A percentile compares a stretch with the other conserved stretches of the same genome.
phyloP scores from a whole-genome alignment of 495 filamentous ascomycete species.

The Lineolata rhizophorae region DNA sequence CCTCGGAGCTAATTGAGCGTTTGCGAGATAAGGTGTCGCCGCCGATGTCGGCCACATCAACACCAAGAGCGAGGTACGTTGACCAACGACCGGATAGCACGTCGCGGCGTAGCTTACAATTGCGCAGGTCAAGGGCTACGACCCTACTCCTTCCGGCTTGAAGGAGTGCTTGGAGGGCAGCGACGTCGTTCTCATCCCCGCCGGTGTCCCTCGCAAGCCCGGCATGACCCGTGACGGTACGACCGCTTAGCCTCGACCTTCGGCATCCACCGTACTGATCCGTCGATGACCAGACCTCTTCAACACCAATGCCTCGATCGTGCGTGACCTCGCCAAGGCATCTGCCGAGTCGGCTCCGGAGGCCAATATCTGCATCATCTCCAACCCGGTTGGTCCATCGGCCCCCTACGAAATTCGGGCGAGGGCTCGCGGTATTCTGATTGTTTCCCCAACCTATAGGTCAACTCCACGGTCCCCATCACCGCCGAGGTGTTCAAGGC shows the following conservation, averaged over 20 bases:
- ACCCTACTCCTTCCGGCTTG: constrained; percentile 52
- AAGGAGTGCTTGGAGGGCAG: constrained; percentile 56
- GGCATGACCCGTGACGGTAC: constrained; percentile 94
- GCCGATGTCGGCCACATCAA: constrained; percentile 97
- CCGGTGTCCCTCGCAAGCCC: constrained; percentile 96
- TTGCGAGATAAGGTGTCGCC: constrained; percentile 51
- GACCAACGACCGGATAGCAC: not conserved
- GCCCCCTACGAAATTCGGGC: not conserved
- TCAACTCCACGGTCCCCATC: constrained; percentile 98
- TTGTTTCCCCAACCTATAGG: constrained; percentile 14
- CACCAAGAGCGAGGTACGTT: constrained; percentile 59
- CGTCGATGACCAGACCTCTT: constrained; percentile 49
- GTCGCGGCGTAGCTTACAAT: constrained; percentile 8
- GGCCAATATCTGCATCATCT: constrained; percentile 90
- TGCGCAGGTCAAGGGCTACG: constrained; percentile 57
- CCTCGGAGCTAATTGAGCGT: constrained; percentile 2
- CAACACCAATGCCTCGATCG: constrained; percentile 99
- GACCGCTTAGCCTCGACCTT: not conserved
- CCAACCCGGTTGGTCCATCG: constrained; percentile 52
- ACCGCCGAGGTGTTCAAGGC: constrained; percentile 90
- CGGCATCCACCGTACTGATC: not conserved
- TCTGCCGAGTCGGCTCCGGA: constrained; percentile 72
- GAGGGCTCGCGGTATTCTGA: no score
- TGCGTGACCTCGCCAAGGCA: constrained; percentile 95
- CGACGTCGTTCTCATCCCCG: constrained; percentile 91